Base-by-base conservation (phyloP, 257 asterid species). In the Solanum dulcamara region DNA sequence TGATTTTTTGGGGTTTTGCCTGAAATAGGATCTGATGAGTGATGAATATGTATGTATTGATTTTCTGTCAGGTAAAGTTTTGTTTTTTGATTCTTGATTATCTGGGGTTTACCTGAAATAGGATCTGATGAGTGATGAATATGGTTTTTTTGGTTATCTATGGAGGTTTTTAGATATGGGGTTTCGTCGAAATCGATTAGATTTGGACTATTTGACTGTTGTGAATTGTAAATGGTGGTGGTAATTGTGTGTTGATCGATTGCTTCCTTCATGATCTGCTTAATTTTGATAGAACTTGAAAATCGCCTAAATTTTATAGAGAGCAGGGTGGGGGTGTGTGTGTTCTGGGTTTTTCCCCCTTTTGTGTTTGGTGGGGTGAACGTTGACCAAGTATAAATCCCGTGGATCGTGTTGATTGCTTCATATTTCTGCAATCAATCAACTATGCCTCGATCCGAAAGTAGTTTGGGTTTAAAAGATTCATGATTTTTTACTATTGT, bases 1-100 rank as follows among this genome's bases (percentile, higher is more conserved):
- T 75, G 59, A 26, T 2, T 42, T 50, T 75, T 48, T 67, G 64
- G 53, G n/a, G 11, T 42, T 24, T 24, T 37, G 20, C 46, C 64
- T 46, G 28, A 55, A 10, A 24, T 86, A 51, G 86, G 85, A 86
- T 86, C 89, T 64, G 82, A 77, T 50, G 82, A n/a, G 72, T 75
- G 33, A 48, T 18, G 15, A 18, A 79, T 79, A n/a, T 59, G 42
- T 32, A 18, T 67, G 10, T 44, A 3, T 66, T 42, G 66, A 4
- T 67, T 18, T 77, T 46, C 48, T 48, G 40, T 48, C 26, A 28
- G 26, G 42, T 46, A 18, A 77, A 77, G n/a, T 9, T 46, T 2
- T 48, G 28, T 12, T 37, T 46, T 26, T 75, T 72, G n/a, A 75
- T 75, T 28, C 9, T 24, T 75, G 81, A 44, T 6, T 75, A 44